These are phyloP conservation scores for Cruciata laevipes DNA, from an alignment of 257 asterid species.

Conservation along the genomic window DNA sequence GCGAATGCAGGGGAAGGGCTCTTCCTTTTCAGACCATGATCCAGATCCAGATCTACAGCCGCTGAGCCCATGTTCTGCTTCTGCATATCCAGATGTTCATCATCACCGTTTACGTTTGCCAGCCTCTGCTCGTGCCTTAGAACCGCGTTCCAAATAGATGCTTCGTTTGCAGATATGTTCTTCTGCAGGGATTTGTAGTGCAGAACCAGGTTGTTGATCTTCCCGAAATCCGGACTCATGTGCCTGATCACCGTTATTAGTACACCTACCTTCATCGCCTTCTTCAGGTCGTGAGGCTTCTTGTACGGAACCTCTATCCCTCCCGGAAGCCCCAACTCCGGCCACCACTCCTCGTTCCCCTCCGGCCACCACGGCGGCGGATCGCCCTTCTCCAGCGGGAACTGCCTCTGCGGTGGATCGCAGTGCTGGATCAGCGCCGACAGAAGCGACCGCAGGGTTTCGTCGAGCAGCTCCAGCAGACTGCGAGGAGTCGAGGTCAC, in stretches of 20 bases:
- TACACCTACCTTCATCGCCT: conserved; percentile 49
- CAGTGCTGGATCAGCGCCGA: conserved; percentile 61
- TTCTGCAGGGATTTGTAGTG: conserved; percentile 55
- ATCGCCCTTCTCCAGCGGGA: conserved; percentile 45
- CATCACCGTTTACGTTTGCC: conserved; percentile 21
- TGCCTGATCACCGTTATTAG: conserved; percentile 49
- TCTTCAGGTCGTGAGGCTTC: conserved; percentile 57
- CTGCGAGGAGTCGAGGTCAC: conserved; percentile 31
- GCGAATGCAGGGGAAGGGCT: too few species aligned
- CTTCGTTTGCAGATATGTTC: conserved; percentile 59
- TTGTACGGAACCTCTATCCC: conserved; percentile 46
- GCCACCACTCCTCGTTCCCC: conserved; percentile 56
- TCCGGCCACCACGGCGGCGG: conserved; percentile 69
- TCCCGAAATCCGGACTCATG: conserved; percentile 42
- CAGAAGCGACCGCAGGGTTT: conserved; percentile 47
- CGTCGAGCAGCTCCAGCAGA: conserved; percentile 50
- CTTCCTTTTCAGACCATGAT: too few species aligned
- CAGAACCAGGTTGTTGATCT: conserved; percentile 38
- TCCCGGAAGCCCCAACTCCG: conserved; percentile 24
- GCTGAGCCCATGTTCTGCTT: too few species aligned
- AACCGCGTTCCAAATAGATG: conserved; percentile 50
- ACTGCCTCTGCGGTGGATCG: conserved; percentile 50
- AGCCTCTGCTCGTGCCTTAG: conserved; percentile 49
- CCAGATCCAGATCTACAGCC: too few species aligned
- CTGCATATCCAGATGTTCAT: conserved; percentile 24